Conservation (phyloP, 768 basidiomycete genomes). For the Pulveroboletus sp. region DNA sequence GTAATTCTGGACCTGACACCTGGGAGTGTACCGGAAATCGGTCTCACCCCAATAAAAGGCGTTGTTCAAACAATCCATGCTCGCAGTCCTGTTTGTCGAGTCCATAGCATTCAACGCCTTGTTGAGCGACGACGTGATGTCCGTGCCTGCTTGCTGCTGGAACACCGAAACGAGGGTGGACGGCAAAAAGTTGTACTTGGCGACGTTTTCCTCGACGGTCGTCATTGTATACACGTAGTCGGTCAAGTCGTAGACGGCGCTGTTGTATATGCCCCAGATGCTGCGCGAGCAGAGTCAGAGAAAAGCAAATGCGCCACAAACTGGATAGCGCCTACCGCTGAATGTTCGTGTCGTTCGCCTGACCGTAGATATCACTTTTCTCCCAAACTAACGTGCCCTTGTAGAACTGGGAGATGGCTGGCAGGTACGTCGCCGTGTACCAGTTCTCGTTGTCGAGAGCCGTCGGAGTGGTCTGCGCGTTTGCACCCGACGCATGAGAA, state of each 20-base stretch:
- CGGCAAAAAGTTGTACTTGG: slow-evolving; percentile 53
- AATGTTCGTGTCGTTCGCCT: slow-evolving; percentile 36
- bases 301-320: slow-evolving; percentile 7
- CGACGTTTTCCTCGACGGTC: slow-evolving; percentile 38
- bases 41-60: slow-evolving; percentile 53
- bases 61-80: slow-evolving; percentile 53
- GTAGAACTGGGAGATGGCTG: slow-evolving; percentile 51
- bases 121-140: slow-evolving; percentile 52
- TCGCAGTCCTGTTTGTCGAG: slow-evolving; percentile 33
- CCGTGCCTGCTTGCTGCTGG: slow-evolving; percentile 55
- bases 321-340: slow-evolving; percentile 23
- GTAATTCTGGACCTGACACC: slow-evolving; percentile 60
- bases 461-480: slow-evolving; percentile 35
- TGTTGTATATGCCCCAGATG: slow-evolving; percentile 59
- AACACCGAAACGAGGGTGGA: slow-evolving; percentile 46
- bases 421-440: slow-evolving; percentile 55
- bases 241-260: slow-evolving; percentile 56
- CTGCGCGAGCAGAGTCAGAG: slow-evolving; percentile 26
- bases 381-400: slow-evolving; percentile 60
- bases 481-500: slow-evolving; percentile 54
- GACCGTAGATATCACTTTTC: slow-evolving; percentile 33
- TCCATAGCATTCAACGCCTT: slow-evolving; percentile 42
- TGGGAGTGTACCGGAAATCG: slow-evolving; percentile 55
- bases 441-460: slow-evolving; percentile 41
- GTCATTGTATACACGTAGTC: slow-evolving; percentile 62